Conservation (phyloP, 768 basidiomycete species). For the Tricholoma sp. region DNA sequence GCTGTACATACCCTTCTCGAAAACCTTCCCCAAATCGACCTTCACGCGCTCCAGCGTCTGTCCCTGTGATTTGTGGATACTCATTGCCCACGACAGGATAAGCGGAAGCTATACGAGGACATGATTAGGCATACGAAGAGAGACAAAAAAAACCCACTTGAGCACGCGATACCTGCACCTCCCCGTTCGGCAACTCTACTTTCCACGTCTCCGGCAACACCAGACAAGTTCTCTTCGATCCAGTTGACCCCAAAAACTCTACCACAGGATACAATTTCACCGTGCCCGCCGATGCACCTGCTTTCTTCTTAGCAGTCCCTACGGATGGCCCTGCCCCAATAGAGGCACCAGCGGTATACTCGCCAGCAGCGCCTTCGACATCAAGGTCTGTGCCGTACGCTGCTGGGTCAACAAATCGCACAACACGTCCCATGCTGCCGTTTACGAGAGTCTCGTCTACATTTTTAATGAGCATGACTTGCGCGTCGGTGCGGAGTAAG, state of each 20-base stretch:
- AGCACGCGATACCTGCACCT: constrained; percentile 69
- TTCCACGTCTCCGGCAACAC: constrained; percentile 78
- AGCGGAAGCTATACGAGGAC: constrained; percentile 60
- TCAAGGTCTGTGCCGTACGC: constrained; percentile 40
- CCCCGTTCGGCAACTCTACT: constrained; percentile 81
- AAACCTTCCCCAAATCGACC: constrained; percentile 88
- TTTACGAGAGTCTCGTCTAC: constrained; percentile 88
- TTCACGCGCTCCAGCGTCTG: constrained; percentile 94
- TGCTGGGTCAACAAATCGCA: constrained; percentile 61
- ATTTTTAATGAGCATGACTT: constrained; percentile 97
- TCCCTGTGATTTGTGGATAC: constrained; percentile 97
- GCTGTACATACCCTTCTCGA: constrained; percentile 71
- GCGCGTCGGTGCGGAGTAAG: constrained; percentile 71
- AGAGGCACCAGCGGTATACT: constrained; percentile 10
- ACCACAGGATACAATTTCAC: constrained; percentile 58
- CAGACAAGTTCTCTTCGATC: constrained; percentile 46
- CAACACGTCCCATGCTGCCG: constrained; percentile 85
- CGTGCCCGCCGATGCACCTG: constrained; percentile 11
- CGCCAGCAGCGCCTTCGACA: constrained; percentile 23
- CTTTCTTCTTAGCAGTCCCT: constrained; percentile 23
- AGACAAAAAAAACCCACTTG: constrained; percentile 51
- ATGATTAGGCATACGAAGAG: background rate
- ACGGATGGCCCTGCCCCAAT: constrained; percentile 25
- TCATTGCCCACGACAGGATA: constrained; percentile 96
- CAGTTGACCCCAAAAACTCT: constrained; percentile 65